Percentiles rank a stretch among this genome's conserved stretches.
phyloP scores from a whole-genome alignment of 1,139 yeast genomes.

The Scheffersomyces titani region DNA sequence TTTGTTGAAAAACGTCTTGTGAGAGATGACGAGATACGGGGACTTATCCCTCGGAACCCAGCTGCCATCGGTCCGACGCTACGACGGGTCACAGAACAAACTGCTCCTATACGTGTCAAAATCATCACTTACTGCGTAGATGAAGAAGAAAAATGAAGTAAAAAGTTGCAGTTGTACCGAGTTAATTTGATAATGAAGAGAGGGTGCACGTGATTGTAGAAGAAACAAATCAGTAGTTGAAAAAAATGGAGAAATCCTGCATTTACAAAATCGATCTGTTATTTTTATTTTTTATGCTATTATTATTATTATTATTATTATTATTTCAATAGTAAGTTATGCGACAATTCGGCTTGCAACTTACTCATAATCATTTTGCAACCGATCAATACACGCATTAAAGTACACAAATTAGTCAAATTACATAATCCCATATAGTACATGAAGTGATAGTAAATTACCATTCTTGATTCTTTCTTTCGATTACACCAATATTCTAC shows the following conservation, averaged over 20 bases:
- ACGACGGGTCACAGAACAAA: not conserved
- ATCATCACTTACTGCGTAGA: not conserved
- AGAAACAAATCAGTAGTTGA: no score
- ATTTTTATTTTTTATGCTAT: not conserved
- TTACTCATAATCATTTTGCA: not conserved
- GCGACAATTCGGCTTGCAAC: not conserved
- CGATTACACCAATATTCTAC: not conserved
- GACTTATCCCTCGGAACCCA: not conserved
- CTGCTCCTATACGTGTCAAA: not conserved
- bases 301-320: no score
- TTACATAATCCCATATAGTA: no score
- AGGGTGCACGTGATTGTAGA: not conserved
- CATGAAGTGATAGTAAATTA: no score
- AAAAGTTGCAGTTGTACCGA: not conserved
- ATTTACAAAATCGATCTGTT: no score
- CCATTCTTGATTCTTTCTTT: not conserved
- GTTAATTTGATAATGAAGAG: not conserved
- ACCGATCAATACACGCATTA: no score
- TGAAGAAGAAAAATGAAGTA: not conserved
- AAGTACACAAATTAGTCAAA: no score
- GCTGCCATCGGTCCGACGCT: not conserved
- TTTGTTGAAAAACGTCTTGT: not conserved
- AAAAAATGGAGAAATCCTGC: not conserved
- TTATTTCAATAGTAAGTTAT: no score
- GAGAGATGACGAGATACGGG: not conserved